Evolutionary conservation across 1,139 yeast species (phyloP).

Genomic region (Debaryomyces sp.): DNA sequence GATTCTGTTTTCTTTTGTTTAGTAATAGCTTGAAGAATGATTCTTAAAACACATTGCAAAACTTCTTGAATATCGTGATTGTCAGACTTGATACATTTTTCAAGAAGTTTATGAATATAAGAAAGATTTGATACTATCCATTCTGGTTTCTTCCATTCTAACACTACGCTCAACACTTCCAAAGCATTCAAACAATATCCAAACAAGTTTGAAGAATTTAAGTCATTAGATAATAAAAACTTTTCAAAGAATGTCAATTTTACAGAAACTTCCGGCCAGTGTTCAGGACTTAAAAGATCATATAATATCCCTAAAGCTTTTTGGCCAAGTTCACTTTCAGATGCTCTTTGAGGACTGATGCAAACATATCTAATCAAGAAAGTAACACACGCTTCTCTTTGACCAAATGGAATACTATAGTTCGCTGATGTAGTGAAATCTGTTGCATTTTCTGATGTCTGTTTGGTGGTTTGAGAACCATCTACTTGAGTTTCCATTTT

Average conservation of each 20-base stretch:
- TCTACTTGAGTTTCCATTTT: slow-evolving; percentile 8
- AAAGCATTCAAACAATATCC: slow-evolving; percentile 88
- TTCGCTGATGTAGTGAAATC: slow-evolving; percentile 46
- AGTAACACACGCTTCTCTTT: slow-evolving; percentile 90
- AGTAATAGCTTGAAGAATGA: slow-evolving; percentile 66
- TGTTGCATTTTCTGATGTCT: slow-evolving; percentile 10
- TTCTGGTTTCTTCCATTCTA: slow-evolving; percentile 71
- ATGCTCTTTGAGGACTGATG: slow-evolving; percentile 80
- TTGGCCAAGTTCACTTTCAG: slow-evolving; percentile 82
- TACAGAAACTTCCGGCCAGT: slow-evolving; percentile 88
- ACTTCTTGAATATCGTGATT: slow-evolving; percentile 84
- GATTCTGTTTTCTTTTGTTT: slow-evolving; percentile 45
- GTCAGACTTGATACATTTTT: slow-evolving; percentile 80
- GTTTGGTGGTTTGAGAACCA: slow-evolving; percentile 5
- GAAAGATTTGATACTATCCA: slow-evolving; percentile 78
- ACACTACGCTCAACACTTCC: slow-evolving; percentile 84
- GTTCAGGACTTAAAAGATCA: slow-evolving; percentile 67
- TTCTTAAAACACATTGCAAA: slow-evolving; percentile 70
- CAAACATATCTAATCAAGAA: slow-evolving; percentile 88
- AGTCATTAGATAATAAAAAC: slow-evolving; percentile 76
- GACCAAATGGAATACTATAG: slow-evolving; percentile 72
- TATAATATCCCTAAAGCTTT: slow-evolving; percentile 77
- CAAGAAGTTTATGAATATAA: slow-evolving; percentile 72
- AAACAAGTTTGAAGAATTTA: slow-evolving; percentile 59
- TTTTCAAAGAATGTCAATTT: slow-evolving; percentile 86